Conservation (phyloP, 2,329 filamentous ascomycete genomes). For the Paecilomyces sp. region DNA sequence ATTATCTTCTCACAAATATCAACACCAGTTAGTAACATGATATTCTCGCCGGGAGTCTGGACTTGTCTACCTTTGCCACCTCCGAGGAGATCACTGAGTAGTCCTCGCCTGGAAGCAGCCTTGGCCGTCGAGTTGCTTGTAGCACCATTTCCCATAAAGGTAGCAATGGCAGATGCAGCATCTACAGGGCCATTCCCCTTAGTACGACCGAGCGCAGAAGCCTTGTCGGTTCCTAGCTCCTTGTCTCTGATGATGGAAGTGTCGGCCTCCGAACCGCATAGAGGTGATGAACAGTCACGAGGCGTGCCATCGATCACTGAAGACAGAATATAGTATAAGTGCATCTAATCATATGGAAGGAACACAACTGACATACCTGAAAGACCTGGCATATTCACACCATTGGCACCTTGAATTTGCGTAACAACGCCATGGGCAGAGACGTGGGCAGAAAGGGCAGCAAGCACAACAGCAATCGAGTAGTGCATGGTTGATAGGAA, state of each 20-base stretch:
- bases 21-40: not conserved
- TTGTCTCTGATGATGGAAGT: slow-evolving; percentile 61
- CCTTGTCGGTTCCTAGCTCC: slow-evolving; percentile 50
- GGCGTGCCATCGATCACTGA: slow-evolving; percentile 58
- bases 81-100: slow-evolving; percentile 16
- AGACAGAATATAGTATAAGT: slow-evolving; percentile 7
- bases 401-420: slow-evolving; percentile 52
- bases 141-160: slow-evolving; percentile 50
- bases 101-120: slow-evolving; percentile 5
- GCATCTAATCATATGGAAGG: not conserved
- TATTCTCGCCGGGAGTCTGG: not conserved
- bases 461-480: slow-evolving; percentile 39
- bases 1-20: slow-evolving; percentile 12
- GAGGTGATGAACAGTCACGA: slow-evolving; percentile 56
- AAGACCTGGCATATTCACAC: slow-evolving; percentile 56
- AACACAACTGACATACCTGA: slow-evolving; percentile 31
- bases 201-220: slow-evolving; percentile 58
- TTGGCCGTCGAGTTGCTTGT: slow-evolving; percentile 7
- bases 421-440: slow-evolving; percentile 55
- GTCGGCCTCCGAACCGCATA: slow-evolving; percentile 60
- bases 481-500: slow-evolving; percentile 39
- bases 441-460: slow-evolving; percentile 41
- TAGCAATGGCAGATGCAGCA: slow-evolving; percentile 49
- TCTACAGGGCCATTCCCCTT: slow-evolving; percentile 53
- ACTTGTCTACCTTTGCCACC: slow-evolving; percentile 17